Base-by-base conservation (phyloP, 2,329 filamentous ascomycete species). In the Nannizziopsis arthrosporioides region DNA sequence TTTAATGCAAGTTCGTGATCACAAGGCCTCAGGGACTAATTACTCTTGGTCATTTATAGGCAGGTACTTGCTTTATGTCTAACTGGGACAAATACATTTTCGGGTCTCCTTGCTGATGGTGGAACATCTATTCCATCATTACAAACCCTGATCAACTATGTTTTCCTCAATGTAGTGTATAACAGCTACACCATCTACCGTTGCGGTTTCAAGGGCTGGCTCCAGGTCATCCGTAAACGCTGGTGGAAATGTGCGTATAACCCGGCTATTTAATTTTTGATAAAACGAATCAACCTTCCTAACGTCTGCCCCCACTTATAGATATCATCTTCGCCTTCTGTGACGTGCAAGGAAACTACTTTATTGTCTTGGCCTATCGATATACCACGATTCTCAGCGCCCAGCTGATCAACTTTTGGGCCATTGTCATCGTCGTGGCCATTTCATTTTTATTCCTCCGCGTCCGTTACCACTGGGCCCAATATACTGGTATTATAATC, bases 391-490 rank as follows among this genome's bases (percentile, higher is more conserved):
- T 95, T 57, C 76, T 96, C 42, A 92, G 84, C 15, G 88, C 88
- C 12, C 89, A 96, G 73, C 77, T 98, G 45, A 87, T 98, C 70
- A 95, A 95, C 74, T 96, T 96, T 71, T 96, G 90, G 90, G 85
- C 89, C 57, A 96, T 98, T 56, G 85, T 94, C 44, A 81, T 90
- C 53, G 92, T 98, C 17, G 87, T 96, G 15, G 62, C 84, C 52
- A 70, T 95, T 55, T 94, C 87, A 22, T 89, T 94, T 68, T 56
- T 81, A 54, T 73, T 95, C 57, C 78, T 98, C 50, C 77, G 75
- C 56, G 92, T 98, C 39, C 85, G 92, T 59, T 98, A 98, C 75
- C 86, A 88, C 69, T 72, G 78, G 63, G 80, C 85, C 50, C 92
- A 96, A 72, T 79, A 94, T 58, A 57, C 78, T 30, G 92, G 92